phyloP scores from a whole-genome alignment of 371 early-diverging fungal species.

The Lichtheimia ornata region DNA sequence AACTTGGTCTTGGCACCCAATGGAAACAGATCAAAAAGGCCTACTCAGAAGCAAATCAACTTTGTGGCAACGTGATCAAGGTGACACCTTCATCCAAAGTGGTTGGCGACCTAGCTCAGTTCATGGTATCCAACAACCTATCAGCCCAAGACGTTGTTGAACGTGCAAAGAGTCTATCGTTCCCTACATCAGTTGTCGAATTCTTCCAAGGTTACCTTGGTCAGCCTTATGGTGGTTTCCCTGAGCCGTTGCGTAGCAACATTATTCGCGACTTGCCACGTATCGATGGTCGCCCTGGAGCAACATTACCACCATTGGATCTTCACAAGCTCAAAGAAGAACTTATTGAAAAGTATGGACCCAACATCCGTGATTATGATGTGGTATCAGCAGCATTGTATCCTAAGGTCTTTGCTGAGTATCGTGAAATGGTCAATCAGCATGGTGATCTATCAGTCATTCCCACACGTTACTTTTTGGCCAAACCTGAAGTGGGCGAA shows the following conservation, averaged over 20 bases:
- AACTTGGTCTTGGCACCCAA: slow-evolving; percentile 87
- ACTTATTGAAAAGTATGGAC: slow-evolving; percentile 78
- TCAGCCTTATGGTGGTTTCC: slow-evolving; percentile 93
- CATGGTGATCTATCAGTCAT: slow-evolving; percentile 86
- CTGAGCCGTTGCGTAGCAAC: slow-evolving; percentile 82
- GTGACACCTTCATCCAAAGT: slow-evolving; percentile 97
- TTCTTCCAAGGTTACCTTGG: slow-evolving; percentile 96
- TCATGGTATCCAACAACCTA: slow-evolving; percentile 91
- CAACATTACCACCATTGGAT: slow-evolving; percentile 77
- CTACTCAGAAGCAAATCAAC: slow-evolving; percentile 85
- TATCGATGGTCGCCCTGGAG: slow-evolving; percentile 89
- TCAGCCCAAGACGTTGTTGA: slow-evolving; percentile 74
- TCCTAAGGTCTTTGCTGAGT: slow-evolving; percentile 94
- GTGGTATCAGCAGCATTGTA: slow-evolving; percentile 88
- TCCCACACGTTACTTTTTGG: slow-evolving; percentile 90
- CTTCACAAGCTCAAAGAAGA: slow-evolving; percentile 69
- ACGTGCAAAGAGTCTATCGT: slow-evolving; percentile 75
- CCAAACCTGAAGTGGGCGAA: slow-evolving; percentile 83
- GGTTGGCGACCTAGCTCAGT: slow-evolving; percentile 96
- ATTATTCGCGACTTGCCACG: slow-evolving; percentile 78
- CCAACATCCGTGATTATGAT: slow-evolving; percentile 80
- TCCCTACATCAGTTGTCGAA: slow-evolving; percentile 93
- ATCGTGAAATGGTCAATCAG: slow-evolving; percentile 65
- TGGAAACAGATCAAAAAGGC: slow-evolving; percentile 94
- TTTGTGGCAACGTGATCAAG: slow-evolving; percentile 96